Base-by-base conservation (phyloP, 495 filamentous ascomycete species). In the Monascus purpureus region DNA sequence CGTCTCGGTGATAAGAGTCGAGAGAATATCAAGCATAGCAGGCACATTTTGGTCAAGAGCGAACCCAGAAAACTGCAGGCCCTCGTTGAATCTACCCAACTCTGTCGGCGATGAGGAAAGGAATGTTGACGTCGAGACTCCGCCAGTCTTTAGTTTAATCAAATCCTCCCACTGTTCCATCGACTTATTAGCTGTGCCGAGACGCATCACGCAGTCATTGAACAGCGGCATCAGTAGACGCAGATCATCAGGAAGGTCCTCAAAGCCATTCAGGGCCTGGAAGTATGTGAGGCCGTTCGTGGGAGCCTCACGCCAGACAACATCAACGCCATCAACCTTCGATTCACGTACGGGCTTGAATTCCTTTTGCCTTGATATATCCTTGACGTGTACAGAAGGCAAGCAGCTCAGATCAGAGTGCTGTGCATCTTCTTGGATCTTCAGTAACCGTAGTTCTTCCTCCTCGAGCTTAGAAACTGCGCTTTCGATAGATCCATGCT, bases 211-310 rank as follows among this genome's bases (percentile, higher is more conserved):
- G 7, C 82, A 76, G 49, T 93, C 85, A 20, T 81, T 84, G 49
- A 96, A 97, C 8, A 97, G 57, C 1, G 90, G 92, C 42, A 96
- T 75, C 31, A 93, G 63, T 37, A 80, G 59, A 22, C 92, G 71
- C 17, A 97, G 68, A 14, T 95, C 82, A 42, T 83, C 76, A 0
- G 92, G 90, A 16, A 97, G 61, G 38, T 77, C 73, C 14, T 80
- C 64, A 32, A 96, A 71, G 1, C 67, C 61, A 42, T 88, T 83
- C 49, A 94, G 67, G 6, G 84, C 88, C 46, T 83, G 77, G 59
- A 97, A 93, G 52, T 97, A 97, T 1, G 92, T 96, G 31, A 97
- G 54, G 2, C 90, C 90, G 47, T 97, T 96, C 1, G 90, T 97
- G 19, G 80, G 81, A 9, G 87, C 83, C 49, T 86, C 82, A 27